A percentile compares a stretch with the other conserved stretches of the same genome.
These are phyloP conservation scores for Ziziphus jujuba DNA, from an alignment of 306 rosid genomes.

Conservation along the genomic window DNA sequence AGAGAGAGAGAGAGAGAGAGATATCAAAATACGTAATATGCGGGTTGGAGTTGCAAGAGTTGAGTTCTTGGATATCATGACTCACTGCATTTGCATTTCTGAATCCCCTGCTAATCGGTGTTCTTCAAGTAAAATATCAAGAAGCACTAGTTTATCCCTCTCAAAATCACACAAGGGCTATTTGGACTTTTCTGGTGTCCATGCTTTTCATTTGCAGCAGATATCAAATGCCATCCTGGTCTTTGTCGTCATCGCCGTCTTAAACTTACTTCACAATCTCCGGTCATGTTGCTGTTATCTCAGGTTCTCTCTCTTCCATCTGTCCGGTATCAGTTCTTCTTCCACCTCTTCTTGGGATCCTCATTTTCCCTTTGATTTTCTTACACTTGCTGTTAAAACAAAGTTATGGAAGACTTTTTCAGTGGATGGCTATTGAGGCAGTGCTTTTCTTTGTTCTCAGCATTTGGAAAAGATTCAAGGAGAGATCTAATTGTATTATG, in stretches of 20 bases:
- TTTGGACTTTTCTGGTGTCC: constrained; percentile 10
- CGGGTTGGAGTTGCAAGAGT: no score
- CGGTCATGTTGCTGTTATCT: constrained; percentile 7
- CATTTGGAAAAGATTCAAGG: no score
- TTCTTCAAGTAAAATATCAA: constrained; percentile 20
- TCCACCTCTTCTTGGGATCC: constrained; percentile 3
- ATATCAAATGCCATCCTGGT: background rate
- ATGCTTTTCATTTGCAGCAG: constrained; percentile 21
- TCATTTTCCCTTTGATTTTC: constrained; percentile 6
- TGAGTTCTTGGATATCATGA: no score
- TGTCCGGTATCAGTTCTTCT: no score
- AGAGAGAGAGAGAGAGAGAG: no score
- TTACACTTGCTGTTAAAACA: background rate
- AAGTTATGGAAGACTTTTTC: background rate
- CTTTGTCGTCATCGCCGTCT: no score
- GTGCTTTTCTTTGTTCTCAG: no score
- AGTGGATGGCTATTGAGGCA: no score
- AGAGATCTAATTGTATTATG: no score
- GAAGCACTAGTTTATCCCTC: background rate
- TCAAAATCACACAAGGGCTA: background rate
- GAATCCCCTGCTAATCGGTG: constrained; percentile 19
- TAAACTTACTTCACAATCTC: background rate
- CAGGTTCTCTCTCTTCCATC: constrained; percentile 6
- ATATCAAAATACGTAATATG: no score
- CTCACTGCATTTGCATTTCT: constrained; percentile 17